phyloP scores from a whole-genome alignment of 495 filamentous ascomycete genomes.

The Neurospora sp. region DNA sequence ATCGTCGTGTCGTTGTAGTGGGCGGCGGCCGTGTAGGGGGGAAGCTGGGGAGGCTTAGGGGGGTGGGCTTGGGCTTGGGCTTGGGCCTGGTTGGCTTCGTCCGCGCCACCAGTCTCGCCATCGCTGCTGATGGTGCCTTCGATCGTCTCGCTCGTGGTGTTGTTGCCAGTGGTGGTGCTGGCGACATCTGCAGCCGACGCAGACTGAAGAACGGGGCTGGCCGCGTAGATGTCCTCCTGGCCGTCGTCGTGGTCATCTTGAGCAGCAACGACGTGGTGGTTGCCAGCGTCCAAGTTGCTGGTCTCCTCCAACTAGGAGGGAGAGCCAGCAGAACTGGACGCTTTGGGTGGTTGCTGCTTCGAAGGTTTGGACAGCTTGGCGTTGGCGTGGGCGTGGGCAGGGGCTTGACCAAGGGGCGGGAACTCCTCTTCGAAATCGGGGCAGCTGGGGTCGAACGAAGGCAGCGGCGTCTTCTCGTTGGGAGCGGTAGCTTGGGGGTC shows the following conservation, averaged over 20 bases:
- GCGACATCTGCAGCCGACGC: neutral
- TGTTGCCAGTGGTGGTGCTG: neutral
- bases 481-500: neutral
- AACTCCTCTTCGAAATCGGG: neutral
- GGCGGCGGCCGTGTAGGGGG: neutral
- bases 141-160: neutral
- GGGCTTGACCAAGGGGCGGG: neutral
- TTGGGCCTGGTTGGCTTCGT: neutral
- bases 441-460: neutral
- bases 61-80: neutral
- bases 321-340: neutral
- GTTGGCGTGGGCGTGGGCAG: neutral
- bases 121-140: neutral
- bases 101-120: neutral
- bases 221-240: neutral
- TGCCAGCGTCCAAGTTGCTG: neutral
- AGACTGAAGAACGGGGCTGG: neutral
- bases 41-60: neutral
- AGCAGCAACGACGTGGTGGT: neutral
- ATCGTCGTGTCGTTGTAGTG: neutral
- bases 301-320: neutral
- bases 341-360: neutral
- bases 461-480: neutral
- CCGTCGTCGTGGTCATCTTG: neutral
- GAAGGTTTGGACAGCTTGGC: neutral